Percentiles rank a stretch among this genome's conserved stretches.
Conservation (phyloP, 2,329 filamentous ascomycete species). For the Neonectria hederae region DNA sequence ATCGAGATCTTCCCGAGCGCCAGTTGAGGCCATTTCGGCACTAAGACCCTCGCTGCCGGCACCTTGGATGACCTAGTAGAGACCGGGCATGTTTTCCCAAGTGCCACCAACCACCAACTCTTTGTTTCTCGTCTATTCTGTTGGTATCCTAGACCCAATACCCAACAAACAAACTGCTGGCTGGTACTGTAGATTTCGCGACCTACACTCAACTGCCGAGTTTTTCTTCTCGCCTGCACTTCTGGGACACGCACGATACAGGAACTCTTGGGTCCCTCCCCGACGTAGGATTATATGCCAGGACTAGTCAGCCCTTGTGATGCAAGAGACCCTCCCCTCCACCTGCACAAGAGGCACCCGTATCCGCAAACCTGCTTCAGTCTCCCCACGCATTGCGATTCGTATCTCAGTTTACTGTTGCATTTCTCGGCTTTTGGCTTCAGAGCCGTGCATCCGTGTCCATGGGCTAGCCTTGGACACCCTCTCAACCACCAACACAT, state of each 20-base stretch:
- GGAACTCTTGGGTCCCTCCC: constrained; percentile 14
- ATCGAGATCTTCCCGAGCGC: constrained; percentile 44
- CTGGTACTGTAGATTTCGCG: background rate
- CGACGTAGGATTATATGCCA: constrained; percentile 12
- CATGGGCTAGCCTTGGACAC: constrained; percentile 3
- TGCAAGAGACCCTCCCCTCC: background rate
- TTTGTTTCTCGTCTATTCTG: constrained; percentile 19
- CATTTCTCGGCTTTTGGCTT: constrained; percentile 14
- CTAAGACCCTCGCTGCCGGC: constrained; percentile 33
- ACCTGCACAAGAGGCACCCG: background rate
- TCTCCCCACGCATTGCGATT: constrained; percentile 24
- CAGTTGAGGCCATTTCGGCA: constrained; percentile 39
- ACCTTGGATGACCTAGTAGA: constrained; percentile 21
- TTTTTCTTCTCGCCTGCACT: constrained; percentile 5
- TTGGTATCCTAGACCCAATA: background rate
- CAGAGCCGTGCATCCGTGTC: constrained; percentile 12
- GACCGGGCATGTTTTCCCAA: constrained; percentile 24
- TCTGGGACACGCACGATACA: constrained; percentile 21
- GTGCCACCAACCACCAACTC: constrained; percentile 12
- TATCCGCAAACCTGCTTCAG: constrained; percentile 14
- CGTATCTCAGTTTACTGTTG: constrained; percentile 12
- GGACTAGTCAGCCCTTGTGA: constrained; percentile 6
- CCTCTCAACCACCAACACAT: constrained; percentile 14
- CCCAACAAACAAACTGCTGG: background rate
- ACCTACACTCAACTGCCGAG: background rate